These are phyloP conservation scores for Dysphania ambrosioides DNA, from an alignment of 148 eudicot species.

Conservation along the genomic window DNA sequence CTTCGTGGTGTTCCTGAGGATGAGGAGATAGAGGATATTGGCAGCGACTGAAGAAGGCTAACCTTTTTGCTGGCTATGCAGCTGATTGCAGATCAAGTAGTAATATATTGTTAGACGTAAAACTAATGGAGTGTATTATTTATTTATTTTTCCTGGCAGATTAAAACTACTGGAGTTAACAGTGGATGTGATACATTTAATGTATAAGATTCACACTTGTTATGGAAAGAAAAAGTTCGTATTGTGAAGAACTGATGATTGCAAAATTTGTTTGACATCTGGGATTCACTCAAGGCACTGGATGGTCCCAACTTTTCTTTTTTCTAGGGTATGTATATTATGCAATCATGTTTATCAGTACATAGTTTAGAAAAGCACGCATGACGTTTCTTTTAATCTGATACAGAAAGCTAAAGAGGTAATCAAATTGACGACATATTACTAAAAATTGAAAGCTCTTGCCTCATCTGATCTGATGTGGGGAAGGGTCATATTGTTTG, in stretches of 20 bases:
- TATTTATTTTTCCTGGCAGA: background rate
- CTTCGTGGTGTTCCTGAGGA: slow-evolving; percentile 87
- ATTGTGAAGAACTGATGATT: background rate
- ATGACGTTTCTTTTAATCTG: slow-evolving; percentile 2
- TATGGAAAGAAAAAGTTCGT: background rate
- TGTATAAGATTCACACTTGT: slow-evolving; percentile 1
- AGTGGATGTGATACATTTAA: background rate
- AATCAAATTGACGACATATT: background rate
- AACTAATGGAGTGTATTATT: background rate
- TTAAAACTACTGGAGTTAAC: background rate
- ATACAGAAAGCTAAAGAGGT: background rate
- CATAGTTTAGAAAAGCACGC: background rate
- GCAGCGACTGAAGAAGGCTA: slow-evolving; percentile 36
- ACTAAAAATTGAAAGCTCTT: no score
- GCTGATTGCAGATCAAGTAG: background rate
- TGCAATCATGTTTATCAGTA: slow-evolving; percentile 1
- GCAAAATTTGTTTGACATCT: background rate
- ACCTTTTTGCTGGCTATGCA: slow-evolving; percentile 13
- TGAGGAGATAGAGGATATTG: slow-evolving; percentile 78
- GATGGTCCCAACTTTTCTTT: no score
- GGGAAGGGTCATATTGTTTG: slow-evolving; percentile 7
- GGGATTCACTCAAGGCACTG: no score
- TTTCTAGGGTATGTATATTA: background rate
- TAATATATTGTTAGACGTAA: background rate
- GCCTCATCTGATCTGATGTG: no score